Conservation (phyloP, 2,329 filamentous ascomycete species). For the Claviceps capensis region DNA sequence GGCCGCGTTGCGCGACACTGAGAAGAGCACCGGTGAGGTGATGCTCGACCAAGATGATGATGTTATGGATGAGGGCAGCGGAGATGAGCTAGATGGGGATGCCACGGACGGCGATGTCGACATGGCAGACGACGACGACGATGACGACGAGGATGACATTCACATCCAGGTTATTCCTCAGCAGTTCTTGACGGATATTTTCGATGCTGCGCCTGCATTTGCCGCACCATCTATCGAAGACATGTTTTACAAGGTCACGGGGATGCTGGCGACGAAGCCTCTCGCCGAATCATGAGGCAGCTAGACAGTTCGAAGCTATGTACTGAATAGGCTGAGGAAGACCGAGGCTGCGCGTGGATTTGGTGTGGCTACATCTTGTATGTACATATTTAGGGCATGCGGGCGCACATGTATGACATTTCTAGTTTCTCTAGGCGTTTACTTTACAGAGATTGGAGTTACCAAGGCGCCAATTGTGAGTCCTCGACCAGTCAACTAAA, state of each 20-base stretch:
- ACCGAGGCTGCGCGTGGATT: background rate
- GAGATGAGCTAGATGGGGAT: conserved; percentile 24
- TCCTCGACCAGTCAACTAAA: too few relatives aligned
- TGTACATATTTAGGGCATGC: background rate
- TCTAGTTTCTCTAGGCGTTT: too few relatives aligned
- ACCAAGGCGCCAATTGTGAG: too few relatives aligned
- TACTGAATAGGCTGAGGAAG: background rate
- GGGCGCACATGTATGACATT: background rate
- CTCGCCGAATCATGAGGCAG: background rate
- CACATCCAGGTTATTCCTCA: conserved; percentile 50
- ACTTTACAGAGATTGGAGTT: too few relatives aligned
- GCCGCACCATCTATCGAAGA: conserved; percentile 60
- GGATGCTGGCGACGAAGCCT: conserved; percentile 38
- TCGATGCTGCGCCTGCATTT: conserved; percentile 55
- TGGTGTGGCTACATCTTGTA: background rate
- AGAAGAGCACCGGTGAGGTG: conserved; percentile 15
- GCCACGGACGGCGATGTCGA: conserved; percentile 26
- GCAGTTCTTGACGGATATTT: conserved; percentile 55
- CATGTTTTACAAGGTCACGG: conserved; percentile 60
- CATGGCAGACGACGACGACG: conserved; percentile 26
- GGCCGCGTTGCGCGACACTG: conserved; percentile 16
- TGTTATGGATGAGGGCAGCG: conserved; percentile 26
- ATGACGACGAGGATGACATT: conserved; percentile 22
- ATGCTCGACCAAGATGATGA: conserved; percentile 23
- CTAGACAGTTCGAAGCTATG: too few relatives aligned